These are phyloP conservation scores for Pezicula radicicola DNA, from an alignment of 2,329 filamentous ascomycete genomes.

Conservation along the genomic window DNA sequence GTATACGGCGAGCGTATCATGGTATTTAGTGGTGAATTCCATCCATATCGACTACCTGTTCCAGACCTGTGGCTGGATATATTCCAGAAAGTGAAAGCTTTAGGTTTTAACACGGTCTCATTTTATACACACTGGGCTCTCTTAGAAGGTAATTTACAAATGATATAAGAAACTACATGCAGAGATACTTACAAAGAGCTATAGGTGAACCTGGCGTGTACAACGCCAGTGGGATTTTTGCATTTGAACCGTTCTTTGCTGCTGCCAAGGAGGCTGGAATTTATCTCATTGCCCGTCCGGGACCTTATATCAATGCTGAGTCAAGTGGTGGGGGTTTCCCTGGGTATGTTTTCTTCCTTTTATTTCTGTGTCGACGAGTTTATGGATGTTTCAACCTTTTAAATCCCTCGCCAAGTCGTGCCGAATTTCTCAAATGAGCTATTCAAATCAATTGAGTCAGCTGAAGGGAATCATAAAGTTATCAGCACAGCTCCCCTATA, in stretches of 20 bases:
- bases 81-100: constrained; percentile 78
- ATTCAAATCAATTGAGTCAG: too few species aligned
- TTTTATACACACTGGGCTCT: constrained; percentile 81
- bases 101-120: constrained; percentile 77
- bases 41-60: constrained; percentile 60
- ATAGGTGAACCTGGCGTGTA: constrained; percentile 62
- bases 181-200: too few species aligned
- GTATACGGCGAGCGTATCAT: constrained; percentile 60
- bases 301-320: constrained; percentile 73
- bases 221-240: constrained; percentile 68
- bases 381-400: too few species aligned
- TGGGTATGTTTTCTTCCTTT: constrained; percentile 33
- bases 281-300: constrained; percentile 63
- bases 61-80: constrained; percentile 65
- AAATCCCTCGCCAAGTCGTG: too few species aligned
- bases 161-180: too few species aligned
- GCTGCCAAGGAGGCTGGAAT: constrained; percentile 71
- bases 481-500: too few species aligned
- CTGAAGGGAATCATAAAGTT: too few species aligned
- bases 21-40: constrained; percentile 62
- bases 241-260: constrained; percentile 71
- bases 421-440: too few species aligned
- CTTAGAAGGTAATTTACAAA: constrained; percentile 48
- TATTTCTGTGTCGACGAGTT: too few species aligned
- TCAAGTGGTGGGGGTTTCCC: constrained; percentile 75